Evolutionary conservation across 768 basidiomycete species (phyloP), one percentile per base, ranked within the genome.

Genomic region (Phanerochaete carnosa): DNA sequence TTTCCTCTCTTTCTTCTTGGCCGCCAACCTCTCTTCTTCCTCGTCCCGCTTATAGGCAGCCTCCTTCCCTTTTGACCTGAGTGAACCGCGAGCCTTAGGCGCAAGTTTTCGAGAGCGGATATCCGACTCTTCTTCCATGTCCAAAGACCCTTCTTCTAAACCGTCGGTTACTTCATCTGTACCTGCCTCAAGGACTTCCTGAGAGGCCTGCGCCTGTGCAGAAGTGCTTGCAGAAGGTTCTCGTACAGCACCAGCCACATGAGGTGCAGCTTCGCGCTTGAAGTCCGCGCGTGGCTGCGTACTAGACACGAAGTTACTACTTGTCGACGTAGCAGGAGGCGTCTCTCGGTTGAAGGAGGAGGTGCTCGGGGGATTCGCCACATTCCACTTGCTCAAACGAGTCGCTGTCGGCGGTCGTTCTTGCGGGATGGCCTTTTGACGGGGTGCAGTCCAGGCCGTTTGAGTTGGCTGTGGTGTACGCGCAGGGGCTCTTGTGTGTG

Each of bases 61-160:
- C 13, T 35, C 33, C 26, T 52, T 28, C 25, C 37, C 39, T 26
- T 23, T 39, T 22, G 64, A 60, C 13, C 67, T 23, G 16, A 66
- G 57, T 19, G 69, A 70, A n/a, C 66, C 66, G 52, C 68, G 43
- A 45, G 63, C 63, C 43, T 68, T 70, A 5, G 2, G 33, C 30
- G 52, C 19, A 35, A 13, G 33, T 35, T 13, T 35, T 13, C 33
- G 6, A 13, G 33, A 35, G 33, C 33, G 33, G 33, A 13, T 35
- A 35, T 13, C 13, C 33, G 33, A 13, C 33, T 35, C 33, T 35
- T 35, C 7, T 13, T 35, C 33, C 33, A 35, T 7, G 11, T 6
- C 29, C 22, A n/a, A n/a, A n/a, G 33, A 6, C 33, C 13, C 33
- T 35, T 35, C 33, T 35, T 35, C 33, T 35, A 35, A 35, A 35